Evolutionary conservation across 495 filamentous ascomycete genomes (phyloP).

Genomic region (Aspergillus sparsus): DNA sequence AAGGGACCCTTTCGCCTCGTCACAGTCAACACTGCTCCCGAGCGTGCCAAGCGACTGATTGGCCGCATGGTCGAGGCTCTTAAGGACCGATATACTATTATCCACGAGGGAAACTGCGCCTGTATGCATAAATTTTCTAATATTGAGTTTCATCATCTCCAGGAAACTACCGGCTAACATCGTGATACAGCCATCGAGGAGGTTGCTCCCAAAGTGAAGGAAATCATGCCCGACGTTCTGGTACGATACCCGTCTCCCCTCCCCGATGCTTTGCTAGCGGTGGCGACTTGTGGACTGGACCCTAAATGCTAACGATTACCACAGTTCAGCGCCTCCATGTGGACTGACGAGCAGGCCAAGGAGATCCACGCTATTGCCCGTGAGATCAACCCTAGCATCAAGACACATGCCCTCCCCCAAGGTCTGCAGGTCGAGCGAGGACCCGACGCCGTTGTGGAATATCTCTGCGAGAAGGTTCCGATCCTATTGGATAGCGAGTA

Average conservation of each 20-base stretch:
- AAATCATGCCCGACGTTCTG: slow-evolving; percentile 54
- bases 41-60: slow-evolving; percentile 62
- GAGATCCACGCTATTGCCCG: slow-evolving; percentile 58
- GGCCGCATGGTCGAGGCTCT: slow-evolving; percentile 58
- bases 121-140: slow-evolving; percentile 38
- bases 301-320: background rate
- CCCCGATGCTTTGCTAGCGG: slow-evolving; percentile 13
- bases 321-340: slow-evolving; percentile 70
- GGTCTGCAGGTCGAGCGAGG: slow-evolving; percentile 65
- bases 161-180: slow-evolving; percentile 11
- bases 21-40: slow-evolving; percentile 69
- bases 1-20: slow-evolving; percentile 63
- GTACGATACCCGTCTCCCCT: slow-evolving; percentile 31
- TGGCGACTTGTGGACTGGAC: background rate
- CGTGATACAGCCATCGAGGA: slow-evolving; percentile 47
- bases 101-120: slow-evolving; percentile 59
- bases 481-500: slow-evolving; percentile 41
- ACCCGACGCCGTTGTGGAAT: slow-evolving; percentile 66
- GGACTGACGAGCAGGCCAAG: slow-evolving; percentile 58
- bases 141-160: background rate
- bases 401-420: slow-evolving; percentile 61
- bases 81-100: slow-evolving; percentile 60
- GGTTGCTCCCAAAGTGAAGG: slow-evolving; percentile 50
- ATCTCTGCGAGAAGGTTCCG: slow-evolving; percentile 60
- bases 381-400: slow-evolving; percentile 51